phyloP scores from a whole-genome alignment of 352 stramenopile species.

The Phytophthora aleatoria region DNA sequence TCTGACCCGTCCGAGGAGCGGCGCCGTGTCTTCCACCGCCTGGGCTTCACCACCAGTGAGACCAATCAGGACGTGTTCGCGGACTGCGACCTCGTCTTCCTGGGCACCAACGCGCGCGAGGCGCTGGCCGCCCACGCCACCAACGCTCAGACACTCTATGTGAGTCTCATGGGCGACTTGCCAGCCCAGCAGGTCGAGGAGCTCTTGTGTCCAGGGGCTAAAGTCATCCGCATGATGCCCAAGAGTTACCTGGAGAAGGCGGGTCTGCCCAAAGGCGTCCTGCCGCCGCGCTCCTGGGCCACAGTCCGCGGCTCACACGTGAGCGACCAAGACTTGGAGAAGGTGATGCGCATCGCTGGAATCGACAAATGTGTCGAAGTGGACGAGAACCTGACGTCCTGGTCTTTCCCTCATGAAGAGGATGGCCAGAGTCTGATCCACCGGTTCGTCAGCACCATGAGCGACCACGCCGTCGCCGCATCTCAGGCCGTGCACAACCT shows the following conservation, averaged over 20 bases:
- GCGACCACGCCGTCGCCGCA: conserved; percentile 31
- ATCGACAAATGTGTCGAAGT: conserved; percentile 59
- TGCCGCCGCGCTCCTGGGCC: conserved; percentile 56
- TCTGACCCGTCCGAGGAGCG: conserved; percentile 63
- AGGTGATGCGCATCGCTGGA: conserved; percentile 56
- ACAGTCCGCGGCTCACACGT: conserved; percentile 58
- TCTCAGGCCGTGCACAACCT: conserved; percentile 18
- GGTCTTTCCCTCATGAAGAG: conserved; percentile 22
- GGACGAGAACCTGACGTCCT: conserved; percentile 39
- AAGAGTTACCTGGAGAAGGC: conserved; percentile 58
- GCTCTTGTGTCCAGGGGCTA: conserved; percentile 62
- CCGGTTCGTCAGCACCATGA: conserved; percentile 41
- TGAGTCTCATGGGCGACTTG: conserved; percentile 75
- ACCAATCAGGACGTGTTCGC: conserved; percentile 61
- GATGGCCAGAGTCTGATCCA: conserved; percentile 36
- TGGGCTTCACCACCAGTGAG: conserved; percentile 72
- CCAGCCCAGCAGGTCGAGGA: conserved; percentile 55
- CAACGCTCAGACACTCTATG: conserved; percentile 59
- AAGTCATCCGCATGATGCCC: conserved; percentile 80
- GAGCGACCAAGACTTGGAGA: conserved; percentile 59
- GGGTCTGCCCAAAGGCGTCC: conserved; percentile 56
- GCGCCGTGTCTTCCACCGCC: conserved; percentile 57
- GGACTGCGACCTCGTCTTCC: conserved; percentile 75
- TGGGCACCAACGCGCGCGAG: conserved; percentile 59
- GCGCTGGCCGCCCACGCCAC: conserved; percentile 41